Percentiles rank a stretch among this genome's conserved stretches.
These are phyloP conservation scores for Lasiosphaeria ovina DNA, from an alignment of 495 filamentous ascomycete species.

Conservation along the genomic window DNA sequence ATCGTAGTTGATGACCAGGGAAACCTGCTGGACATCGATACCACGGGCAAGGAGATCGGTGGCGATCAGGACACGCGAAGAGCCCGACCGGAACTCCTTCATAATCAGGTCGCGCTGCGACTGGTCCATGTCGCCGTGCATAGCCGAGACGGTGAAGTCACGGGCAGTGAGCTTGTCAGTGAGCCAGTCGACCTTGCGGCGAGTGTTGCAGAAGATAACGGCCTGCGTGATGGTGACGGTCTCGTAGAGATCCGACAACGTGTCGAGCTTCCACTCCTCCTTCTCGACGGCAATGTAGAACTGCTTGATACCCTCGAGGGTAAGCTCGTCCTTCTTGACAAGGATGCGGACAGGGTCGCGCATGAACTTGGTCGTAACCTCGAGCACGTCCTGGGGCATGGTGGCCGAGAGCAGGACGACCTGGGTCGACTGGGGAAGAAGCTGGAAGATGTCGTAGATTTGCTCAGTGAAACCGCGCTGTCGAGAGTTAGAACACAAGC, in stretches of 20 bases:
- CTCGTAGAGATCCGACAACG: slow-evolving; percentile 98
- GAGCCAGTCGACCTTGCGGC: slow-evolving; percentile 98
- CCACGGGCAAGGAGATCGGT: slow-evolving; percentile 97
- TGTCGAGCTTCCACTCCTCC: slow-evolving; percentile 99
- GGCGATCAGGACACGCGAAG: slow-evolving; percentile 94
- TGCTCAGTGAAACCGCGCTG: slow-evolving; percentile 96
- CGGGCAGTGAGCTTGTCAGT: slow-evolving; percentile 98
- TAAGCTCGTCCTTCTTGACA: slow-evolving; percentile 99
- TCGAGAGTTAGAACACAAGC: slow-evolving; percentile 13
- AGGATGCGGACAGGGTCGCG: slow-evolving; percentile 96
- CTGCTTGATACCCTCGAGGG: slow-evolving; percentile 96
- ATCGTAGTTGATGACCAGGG: slow-evolving; percentile 99
- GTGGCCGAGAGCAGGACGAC: slow-evolving; percentile 98
- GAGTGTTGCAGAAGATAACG: slow-evolving; percentile 99
- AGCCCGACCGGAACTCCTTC: slow-evolving; percentile 97
- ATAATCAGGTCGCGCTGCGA: slow-evolving; percentile 97
- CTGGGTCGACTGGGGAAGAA: slow-evolving; percentile 92
- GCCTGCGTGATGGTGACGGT: slow-evolving; percentile 98
- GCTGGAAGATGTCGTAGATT: slow-evolving; percentile 98
- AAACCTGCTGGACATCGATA: slow-evolving; percentile 99
- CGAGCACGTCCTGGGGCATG: slow-evolving; percentile 94
- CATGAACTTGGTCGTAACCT: slow-evolving; percentile 99
- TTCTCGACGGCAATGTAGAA: slow-evolving; percentile 99
- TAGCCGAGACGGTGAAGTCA: slow-evolving; percentile 96
- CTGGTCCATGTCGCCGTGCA: slow-evolving; percentile 99